phyloP scores from a whole-genome alignment of 2,329 filamentous ascomycete genomes.

The Colletotrichum sp. region DNA sequence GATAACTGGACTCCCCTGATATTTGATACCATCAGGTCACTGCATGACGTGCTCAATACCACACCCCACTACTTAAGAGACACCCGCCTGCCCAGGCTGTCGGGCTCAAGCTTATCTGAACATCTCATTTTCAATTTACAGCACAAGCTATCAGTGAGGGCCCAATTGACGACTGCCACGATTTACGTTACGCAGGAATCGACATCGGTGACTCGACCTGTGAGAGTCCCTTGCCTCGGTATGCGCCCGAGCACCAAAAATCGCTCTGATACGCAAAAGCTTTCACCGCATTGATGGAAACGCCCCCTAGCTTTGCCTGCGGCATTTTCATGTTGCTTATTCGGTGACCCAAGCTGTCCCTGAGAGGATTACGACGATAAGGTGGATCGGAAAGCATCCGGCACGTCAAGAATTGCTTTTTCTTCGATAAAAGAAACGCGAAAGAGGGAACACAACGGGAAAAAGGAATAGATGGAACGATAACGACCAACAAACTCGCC shows the following conservation, averaged over 20 bases:
- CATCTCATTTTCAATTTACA: not conserved
- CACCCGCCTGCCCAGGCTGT: not conserved
- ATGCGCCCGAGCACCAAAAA: not conserved
- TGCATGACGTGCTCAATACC: not conserved
- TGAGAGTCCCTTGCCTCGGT: not conserved
- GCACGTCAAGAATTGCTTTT: not conserved
- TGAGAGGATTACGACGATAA: not conserved
- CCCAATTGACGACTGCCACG: no score
- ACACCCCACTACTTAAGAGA: not conserved
- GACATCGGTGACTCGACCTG: not conserved
- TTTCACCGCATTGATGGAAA: not conserved
- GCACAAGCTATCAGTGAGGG: no score
- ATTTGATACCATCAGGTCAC: not conserved
- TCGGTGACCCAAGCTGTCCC: not conserved
- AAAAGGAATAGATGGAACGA: not conserved
- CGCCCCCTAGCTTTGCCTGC: not conserved
- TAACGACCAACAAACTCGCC: not conserved
- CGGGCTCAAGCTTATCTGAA: not conserved
- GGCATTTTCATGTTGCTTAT: not conserved
- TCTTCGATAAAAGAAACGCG: not conserved
- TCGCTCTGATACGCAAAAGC: not conserved
- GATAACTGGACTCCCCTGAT: not conserved
- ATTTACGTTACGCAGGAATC: not conserved
- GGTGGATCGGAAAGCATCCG: not conserved
- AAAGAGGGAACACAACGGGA: not conserved